Conservation (phyloP, 768 basidiomycete genomes). For the Russula olivacea region DNA sequence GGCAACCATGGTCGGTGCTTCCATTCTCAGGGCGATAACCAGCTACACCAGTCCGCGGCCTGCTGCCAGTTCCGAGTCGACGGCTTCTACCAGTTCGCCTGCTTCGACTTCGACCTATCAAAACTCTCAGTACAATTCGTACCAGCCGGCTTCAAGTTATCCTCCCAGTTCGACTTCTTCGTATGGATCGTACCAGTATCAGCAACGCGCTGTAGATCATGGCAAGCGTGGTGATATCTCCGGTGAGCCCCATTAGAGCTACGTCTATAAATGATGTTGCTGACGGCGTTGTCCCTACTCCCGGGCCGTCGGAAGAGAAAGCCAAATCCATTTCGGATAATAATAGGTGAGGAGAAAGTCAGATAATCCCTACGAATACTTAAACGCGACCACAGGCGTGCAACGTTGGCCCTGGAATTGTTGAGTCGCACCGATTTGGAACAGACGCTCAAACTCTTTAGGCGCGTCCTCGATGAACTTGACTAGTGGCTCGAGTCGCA, state of each 20-base stretch:
- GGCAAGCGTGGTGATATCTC: too few relatives aligned
- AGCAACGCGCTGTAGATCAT: too few relatives aligned
- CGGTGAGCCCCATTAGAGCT: neutral
- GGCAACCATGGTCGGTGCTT: too few relatives aligned
- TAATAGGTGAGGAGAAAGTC: neutral
- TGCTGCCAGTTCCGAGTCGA: too few relatives aligned
- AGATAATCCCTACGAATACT: neutral
- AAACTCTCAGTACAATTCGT: too few relatives aligned
- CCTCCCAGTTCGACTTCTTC: too few relatives aligned
- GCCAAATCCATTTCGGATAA: neutral
- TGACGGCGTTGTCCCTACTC: neutral
- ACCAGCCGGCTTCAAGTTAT: too few relatives aligned
- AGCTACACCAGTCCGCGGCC: too few relatives aligned
- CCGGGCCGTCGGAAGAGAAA: neutral
- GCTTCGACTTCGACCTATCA: too few relatives aligned
- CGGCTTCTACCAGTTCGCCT: too few relatives aligned
- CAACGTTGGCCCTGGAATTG: neutral
- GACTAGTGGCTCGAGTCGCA: neutral
- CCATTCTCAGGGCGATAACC: too few relatives aligned
- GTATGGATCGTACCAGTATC: too few relatives aligned
- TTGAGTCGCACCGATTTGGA: neutral
- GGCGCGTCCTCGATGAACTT: neutral
- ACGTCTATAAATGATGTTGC: neutral
- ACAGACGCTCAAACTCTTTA: neutral
- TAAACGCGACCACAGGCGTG: neutral